Percentiles rank a stretch among this genome's conserved stretches.
Evolutionary conservation across 352 stramenopile species (phyloP).

Genomic region (Nothophytophthora sp.): DNA sequence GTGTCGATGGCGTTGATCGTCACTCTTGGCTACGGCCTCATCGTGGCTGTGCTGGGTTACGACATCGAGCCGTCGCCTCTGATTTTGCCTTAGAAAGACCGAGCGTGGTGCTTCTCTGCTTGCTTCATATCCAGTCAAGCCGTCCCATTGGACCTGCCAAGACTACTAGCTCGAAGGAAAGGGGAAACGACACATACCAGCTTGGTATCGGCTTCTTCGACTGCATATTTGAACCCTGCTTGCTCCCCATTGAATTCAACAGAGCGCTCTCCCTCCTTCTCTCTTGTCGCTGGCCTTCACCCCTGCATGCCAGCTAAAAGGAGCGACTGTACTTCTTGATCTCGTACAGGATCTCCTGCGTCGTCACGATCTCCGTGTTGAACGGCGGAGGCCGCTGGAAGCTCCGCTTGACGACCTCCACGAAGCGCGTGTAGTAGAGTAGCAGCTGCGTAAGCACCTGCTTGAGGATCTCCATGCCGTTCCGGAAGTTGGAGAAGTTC

Average conservation of each 20-base stretch:
- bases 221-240: slow-evolving; percentile 1
- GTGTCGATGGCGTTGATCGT: slow-evolving; percentile 86
- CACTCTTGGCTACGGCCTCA: slow-evolving; percentile 84
- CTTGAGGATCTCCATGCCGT: slow-evolving; percentile 99
- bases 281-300: background rate
- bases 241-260: slow-evolving; percentile 22
- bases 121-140: slow-evolving; percentile 3
- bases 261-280: slow-evolving; percentile 10
- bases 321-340: slow-evolving; percentile 98
- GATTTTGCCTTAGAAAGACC: slow-evolving; percentile 21
- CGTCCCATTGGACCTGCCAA: background rate
- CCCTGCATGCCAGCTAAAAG: slow-evolving; percentile 61
- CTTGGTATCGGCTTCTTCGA: no score
- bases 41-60: slow-evolving; percentile 81
- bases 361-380: slow-evolving; percentile 94
- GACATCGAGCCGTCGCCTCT: slow-evolving; percentile 55
- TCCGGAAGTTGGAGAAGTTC: slow-evolving; percentile 98
- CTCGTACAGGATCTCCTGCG: slow-evolving; percentile 96
- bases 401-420: slow-evolving; percentile 96
- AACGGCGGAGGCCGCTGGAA: slow-evolving; percentile 85
- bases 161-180: background rate
- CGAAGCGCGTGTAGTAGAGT: slow-evolving; percentile 98
- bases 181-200: no score
- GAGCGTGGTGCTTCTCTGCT: slow-evolving; percentile 5
- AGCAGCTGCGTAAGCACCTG: slow-evolving; percentile 98